Evolutionary conservation across 768 basidiomycete genomes (phyloP), one percentile per base, ranked within the genome.

Genomic region (Mycena metata): DNA sequence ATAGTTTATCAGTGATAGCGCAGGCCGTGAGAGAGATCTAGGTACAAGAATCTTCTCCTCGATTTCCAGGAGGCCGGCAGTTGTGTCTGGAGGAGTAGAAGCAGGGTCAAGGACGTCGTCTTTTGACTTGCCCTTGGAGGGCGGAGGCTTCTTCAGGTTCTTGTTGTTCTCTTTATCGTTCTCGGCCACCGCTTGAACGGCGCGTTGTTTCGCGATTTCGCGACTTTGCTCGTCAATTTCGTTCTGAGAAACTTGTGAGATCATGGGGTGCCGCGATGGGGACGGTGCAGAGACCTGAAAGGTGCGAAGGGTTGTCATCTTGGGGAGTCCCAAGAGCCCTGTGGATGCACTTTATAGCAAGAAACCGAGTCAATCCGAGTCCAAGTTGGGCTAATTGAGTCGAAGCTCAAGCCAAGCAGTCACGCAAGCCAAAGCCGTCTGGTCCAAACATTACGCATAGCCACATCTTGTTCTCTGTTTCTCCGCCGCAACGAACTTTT

Each of bases 211-310:
- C 35, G 84, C 80, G 50, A 88, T 80, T 78, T 93, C 91, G 56
- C 90, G 87, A 72, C 86, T 83, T 65, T 89, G 88, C 71, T 91
- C 88, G 69, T 94, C 90, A 68, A 94, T 95, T 79, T 93, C 92
- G 73, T 79, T 85, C 78, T 95, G 93, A 35, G 30, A n/a, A 72
- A 60, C 24, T 23, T 64, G 62, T 64, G 66, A 70, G 69, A 57
- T 64, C 19, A 59, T 36, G 39, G 60, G 62, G 51, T 62, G 62
- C 16, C 66, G 45, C 10, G 47, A 64, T 33, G 46, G 10, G 35
- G 57, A 57, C 21, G 36, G 52, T 13, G 33, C 45, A 61, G 24
- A 56, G 61, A 69, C 70, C 70, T 72, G 70, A 73, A 91, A 90
- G 17, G 84, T 85, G 43, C 87, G 85, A 72, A 90, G 78, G 61